A percentile compares a stretch with the other conserved stretches of the same genome.
phyloP scores from a whole-genome alignment of 163 green algal genomes.

The Coccomyxa subellipsoidea region DNA sequence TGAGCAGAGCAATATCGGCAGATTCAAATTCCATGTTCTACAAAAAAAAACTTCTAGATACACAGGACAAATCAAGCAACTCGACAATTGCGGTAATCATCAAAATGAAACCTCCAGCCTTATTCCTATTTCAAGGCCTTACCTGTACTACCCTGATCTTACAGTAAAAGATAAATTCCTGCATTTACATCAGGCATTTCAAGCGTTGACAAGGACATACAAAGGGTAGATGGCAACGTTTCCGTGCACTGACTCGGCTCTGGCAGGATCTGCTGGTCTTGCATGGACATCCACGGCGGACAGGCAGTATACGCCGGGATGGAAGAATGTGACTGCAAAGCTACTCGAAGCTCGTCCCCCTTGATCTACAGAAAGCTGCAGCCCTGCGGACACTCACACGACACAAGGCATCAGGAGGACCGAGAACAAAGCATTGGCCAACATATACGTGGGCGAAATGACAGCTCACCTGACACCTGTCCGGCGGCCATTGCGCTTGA shows the following conservation, averaged over 20 bases:
- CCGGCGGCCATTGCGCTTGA: not conserved
- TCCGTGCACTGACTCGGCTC: not conserved
- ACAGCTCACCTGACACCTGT: not conserved
- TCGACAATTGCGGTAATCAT: too few relatives aligned
- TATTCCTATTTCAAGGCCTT: not conserved
- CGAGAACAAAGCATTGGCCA: not conserved
- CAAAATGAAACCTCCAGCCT: not conserved
- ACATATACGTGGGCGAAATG: not conserved
- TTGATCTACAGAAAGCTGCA: not conserved
- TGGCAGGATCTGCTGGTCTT: not conserved
- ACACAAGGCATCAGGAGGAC: not conserved
- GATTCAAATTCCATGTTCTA: too few relatives aligned
- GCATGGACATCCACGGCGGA: not conserved
- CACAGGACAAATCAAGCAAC: too few relatives aligned
- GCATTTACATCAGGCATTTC: not conserved
- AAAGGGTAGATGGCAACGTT: not conserved
- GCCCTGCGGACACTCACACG: not conserved
- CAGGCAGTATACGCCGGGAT: not conserved
- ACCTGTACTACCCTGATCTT: too few relatives aligned
- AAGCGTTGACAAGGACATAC: conserved; percentile 1
- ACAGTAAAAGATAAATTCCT: too few relatives aligned
- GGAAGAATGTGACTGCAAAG: not conserved
- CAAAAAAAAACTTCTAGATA: too few relatives aligned
- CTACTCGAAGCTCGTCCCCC: not conserved
- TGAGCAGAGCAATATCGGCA: too few relatives aligned